These are phyloP conservation scores for Aquilaria agallochum DNA, from an alignment of 441 rosid species.

Conservation along the genomic window DNA sequence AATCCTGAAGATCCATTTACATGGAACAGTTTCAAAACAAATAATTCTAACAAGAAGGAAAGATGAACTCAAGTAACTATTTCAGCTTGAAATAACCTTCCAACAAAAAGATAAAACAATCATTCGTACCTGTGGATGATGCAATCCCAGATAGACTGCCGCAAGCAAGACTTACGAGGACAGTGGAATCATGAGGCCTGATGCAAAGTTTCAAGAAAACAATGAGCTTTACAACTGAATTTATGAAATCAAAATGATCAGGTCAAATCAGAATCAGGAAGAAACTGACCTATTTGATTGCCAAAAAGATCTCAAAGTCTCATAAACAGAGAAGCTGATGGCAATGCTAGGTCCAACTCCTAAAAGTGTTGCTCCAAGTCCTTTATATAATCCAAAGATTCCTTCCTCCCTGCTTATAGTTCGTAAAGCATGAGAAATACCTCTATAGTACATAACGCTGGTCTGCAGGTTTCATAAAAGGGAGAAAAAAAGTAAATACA, in stretches of 20 bases:
- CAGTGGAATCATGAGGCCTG: slow-evolving; percentile 79
- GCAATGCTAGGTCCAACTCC: slow-evolving; percentile 96
- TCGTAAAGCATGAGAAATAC: slow-evolving; percentile 72
- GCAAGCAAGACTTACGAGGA: slow-evolving; percentile 72
- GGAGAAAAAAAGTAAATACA: too few species aligned
- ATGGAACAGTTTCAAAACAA: slow-evolving; percentile 5
- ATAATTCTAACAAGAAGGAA: background rate
- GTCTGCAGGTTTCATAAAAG: slow-evolving; percentile 43
- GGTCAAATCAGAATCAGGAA: slow-evolving; percentile 3
- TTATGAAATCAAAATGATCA: background rate
- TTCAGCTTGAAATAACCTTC: background rate
- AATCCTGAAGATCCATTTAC: background rate
- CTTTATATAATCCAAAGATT: slow-evolving; percentile 80
- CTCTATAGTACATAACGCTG: slow-evolving; percentile 74
- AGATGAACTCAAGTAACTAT: background rate
- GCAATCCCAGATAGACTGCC: slow-evolving; percentile 95
- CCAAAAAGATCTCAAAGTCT: slow-evolving; percentile 82
- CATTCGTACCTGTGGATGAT: slow-evolving; percentile 76
- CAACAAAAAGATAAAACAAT: slow-evolving; percentile 16
- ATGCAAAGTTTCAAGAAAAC: slow-evolving; percentile 6
- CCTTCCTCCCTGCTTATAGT: slow-evolving; percentile 83
- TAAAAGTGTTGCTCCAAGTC: slow-evolving; percentile 92
- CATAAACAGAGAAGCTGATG: slow-evolving; percentile 84
- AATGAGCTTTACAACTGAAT: too few species aligned
- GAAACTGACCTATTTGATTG: slow-evolving; percentile 56